Conservation (phyloP, 2,329 filamentous ascomycete species). For the Fusarium tanahbumbuense region DNA sequence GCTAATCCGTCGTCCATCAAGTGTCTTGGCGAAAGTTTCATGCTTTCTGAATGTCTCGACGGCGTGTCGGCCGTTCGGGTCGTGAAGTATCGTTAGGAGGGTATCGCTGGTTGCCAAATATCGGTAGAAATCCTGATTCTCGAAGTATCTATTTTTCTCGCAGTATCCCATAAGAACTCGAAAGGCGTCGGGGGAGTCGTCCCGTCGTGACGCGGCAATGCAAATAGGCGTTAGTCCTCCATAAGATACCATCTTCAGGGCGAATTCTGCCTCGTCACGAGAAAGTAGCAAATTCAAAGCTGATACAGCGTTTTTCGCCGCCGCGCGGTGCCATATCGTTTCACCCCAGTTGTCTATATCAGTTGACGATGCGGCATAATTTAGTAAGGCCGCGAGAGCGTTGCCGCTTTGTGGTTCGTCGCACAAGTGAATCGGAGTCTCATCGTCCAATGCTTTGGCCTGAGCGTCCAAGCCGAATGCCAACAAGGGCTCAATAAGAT, state of each 20-base stretch:
- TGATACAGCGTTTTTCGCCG: accelerated
- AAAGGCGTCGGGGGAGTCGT: accelerated
- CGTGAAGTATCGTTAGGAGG: background rate
- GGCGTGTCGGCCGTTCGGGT: accelerated
- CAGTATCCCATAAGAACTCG: accelerated
- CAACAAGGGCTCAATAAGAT: background rate
- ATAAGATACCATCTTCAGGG: background rate
- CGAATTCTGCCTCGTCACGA: background rate
- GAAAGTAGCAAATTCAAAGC: background rate
- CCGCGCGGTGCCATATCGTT: background rate
- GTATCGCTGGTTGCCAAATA: background rate
- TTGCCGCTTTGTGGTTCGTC: background rate
- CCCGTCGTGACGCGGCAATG: accelerated
- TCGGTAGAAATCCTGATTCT: accelerated
- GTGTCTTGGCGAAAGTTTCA: background rate
- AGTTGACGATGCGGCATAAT: background rate
- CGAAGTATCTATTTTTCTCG: background rate
- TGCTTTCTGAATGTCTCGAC: background rate
- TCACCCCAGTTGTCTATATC: background rate
- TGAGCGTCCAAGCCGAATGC: background rate
- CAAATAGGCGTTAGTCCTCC: background rate
- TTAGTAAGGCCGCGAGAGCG: background rate
- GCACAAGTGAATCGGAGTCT: background rate
- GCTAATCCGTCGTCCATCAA: background rate
- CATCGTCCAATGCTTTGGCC: too few species aligned